Evolutionary conservation across 352 stramenopile species (phyloP).

Genomic region (Pythium rhizo-oryzae): DNA sequence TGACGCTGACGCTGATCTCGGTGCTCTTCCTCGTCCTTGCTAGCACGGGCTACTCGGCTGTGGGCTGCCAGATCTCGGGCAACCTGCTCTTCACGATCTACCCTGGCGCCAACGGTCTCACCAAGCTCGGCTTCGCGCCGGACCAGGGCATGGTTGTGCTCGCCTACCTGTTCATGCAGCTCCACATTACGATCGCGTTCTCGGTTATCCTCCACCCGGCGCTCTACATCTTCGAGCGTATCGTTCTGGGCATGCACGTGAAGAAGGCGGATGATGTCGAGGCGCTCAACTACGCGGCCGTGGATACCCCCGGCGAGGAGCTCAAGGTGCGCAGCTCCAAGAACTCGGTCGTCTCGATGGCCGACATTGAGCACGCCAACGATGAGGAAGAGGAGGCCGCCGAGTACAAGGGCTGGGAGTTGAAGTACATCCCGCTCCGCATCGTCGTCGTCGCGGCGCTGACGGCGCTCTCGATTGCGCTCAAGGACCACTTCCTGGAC

Average conservation of each 20-base stretch:
- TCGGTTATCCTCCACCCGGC: conserved; percentile 51
- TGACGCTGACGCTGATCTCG: conserved; percentile 13
- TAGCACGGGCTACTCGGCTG: conserved; percentile 12
- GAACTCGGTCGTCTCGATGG: conserved; percentile 23
- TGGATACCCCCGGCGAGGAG: conserved; percentile 28
- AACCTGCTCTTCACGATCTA: conserved; percentile 39
- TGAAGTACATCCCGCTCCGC: conserved; percentile 56
- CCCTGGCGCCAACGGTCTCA: conserved; percentile 33
- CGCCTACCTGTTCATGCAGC: conserved; percentile 63
- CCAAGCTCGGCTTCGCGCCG: conserved; percentile 46
- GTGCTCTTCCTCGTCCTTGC: conserved; percentile 2
- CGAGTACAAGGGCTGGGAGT: conserved; percentile 45
- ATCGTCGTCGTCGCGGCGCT: conserved; percentile 57
- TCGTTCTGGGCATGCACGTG: conserved; percentile 69
- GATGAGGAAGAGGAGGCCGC: conserved; percentile 38
- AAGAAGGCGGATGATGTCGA: conserved; percentile 37
- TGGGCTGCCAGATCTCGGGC: conserved; percentile 17
- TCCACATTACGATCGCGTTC: conserved; percentile 30
- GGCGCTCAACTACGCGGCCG: conserved; percentile 28
- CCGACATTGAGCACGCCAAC: conserved; percentile 41
- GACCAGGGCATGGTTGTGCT: conserved; percentile 50
- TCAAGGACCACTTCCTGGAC: conserved; percentile 56
- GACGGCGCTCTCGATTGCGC: conserved; percentile 33
- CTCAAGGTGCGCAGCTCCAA: conserved; percentile 18
- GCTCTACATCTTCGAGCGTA: conserved; percentile 63